Conservation (phyloP, 441 rosid genomes). For the Syzygium syzygioides region DNA sequence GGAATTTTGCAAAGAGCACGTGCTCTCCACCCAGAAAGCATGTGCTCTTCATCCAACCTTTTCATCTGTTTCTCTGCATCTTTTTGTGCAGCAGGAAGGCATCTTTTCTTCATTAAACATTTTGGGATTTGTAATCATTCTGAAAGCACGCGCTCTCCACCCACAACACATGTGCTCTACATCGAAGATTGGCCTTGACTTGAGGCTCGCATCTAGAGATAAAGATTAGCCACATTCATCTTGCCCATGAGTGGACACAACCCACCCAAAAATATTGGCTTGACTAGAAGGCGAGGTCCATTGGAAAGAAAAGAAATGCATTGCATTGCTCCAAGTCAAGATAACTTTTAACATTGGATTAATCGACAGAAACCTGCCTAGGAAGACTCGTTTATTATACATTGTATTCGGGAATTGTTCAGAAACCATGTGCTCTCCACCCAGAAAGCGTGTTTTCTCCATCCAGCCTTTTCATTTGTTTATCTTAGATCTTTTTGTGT, state of each 20-base stretch:
- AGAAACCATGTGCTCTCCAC: not conserved
- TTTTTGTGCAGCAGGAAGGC: not conserved
- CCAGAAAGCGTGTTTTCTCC: not conserved
- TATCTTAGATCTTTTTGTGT: not conserved
- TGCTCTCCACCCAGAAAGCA: not conserved
- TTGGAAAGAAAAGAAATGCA: not conserved
- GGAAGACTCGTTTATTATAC: not conserved
- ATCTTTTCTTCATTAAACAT: not conserved
- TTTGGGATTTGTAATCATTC: not conserved
- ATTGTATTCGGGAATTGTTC: not conserved
- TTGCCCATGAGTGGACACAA: not conserved
- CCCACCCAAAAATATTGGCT: not conserved
- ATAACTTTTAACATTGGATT: too few relatives aligned
- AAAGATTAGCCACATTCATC: not conserved
- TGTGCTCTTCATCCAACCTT: not conserved
- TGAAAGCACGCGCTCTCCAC: not conserved
- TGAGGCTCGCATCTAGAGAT: not conserved
- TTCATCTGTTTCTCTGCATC: too few relatives aligned
- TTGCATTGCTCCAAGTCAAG: not conserved
- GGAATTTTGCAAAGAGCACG: not conserved
- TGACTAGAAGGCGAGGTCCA: not conserved
- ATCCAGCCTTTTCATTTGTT: not conserved
- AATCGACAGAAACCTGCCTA: not conserved
- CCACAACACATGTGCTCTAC: not conserved
- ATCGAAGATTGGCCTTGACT: not conserved